These are phyloP conservation scores for Candolleomyces efflorescens DNA, from an alignment of 768 basidiomycete genomes.

Conservation along the genomic window DNA sequence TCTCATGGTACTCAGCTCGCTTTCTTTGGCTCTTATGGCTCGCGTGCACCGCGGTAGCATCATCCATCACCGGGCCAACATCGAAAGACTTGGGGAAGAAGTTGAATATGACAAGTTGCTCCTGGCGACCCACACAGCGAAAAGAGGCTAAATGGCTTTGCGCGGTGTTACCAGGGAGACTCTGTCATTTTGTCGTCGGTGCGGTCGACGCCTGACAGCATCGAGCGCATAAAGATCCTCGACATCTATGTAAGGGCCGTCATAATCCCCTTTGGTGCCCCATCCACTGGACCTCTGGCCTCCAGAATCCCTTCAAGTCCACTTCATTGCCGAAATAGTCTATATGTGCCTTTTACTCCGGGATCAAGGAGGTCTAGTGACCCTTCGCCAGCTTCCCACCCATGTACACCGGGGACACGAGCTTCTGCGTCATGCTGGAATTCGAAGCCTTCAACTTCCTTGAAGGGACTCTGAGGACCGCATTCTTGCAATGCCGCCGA, in stretches of 20 bases:
- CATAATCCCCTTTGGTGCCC: background rate
- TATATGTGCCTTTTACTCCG: background rate
- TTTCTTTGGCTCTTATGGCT: no score
- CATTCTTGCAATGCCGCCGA: no score
- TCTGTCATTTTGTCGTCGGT: background rate
- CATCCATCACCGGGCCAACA: no score
- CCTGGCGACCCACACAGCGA: background rate
- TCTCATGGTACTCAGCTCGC: no score
- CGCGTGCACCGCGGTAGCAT: no score
- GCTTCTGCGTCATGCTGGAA: background rate
- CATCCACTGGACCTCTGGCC: background rate
- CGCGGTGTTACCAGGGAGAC: background rate
- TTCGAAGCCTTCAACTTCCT: background rate
- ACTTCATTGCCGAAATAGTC: background rate
- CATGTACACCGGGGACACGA: background rate
- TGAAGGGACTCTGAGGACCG: background rate
- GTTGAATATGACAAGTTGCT: background rate
- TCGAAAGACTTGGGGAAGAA: background rate
- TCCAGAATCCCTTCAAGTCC: background rate
- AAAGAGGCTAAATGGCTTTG: background rate
- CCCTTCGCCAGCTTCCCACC: background rate
- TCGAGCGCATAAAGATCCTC: slow-evolving; percentile 5
- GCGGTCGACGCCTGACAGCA: background rate
- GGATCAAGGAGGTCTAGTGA: background rate
- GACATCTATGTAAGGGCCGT: background rate